Percentiles rank a stretch among this genome's conserved stretches.
Evolutionary conservation across 1,284 basidiomycete genomes (phyloP).

Genomic region (Ceratobasidium papillatum): DNA sequence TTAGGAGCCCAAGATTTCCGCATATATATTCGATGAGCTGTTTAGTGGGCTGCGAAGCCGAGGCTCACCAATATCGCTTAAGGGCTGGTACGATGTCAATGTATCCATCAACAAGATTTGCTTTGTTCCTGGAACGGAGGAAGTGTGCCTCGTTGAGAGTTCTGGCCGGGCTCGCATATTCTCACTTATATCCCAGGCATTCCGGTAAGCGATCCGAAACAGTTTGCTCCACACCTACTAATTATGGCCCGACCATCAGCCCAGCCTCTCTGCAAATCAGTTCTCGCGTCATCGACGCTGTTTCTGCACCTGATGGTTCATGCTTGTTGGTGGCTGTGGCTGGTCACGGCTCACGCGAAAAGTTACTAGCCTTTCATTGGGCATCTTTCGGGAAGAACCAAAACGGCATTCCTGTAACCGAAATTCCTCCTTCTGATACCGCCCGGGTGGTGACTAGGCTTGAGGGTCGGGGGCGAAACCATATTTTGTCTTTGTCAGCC

Average conservation of each 20-base stretch:
- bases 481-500: conserved; percentile 57
- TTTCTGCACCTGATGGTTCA: conserved; percentile 38
- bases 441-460: conserved; percentile 58
- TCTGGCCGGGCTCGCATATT: conserved; percentile 43
- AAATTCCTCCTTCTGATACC: conserved; percentile 46
- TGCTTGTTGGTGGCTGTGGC: conserved; percentile 13
- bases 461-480: conserved; percentile 54
- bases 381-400: conserved; percentile 61
- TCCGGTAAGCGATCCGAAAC: conserved; percentile 31
- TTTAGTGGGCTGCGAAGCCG: conserved; percentile 24
- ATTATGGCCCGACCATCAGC: not conserved
- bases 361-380: conserved; percentile 62
- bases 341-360: not conserved
- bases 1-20: conserved; percentile 30
- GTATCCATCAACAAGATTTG: conserved; percentile 17
- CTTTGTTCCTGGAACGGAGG: conserved; percentile 37
- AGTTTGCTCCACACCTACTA: not conserved
- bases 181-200: conserved; percentile 38
- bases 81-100: conserved; percentile 24
- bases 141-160: conserved; percentile 41
- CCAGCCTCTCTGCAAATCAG: not conserved
- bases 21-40: conserved; percentile 40
- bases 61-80: conserved; percentile 26
- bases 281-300: conserved; percentile 2
- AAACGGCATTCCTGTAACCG: conserved; percentile 51